Conservation (phyloP, 2,329 filamentous ascomycete genomes). For the Lachnellula occidentalis region DNA sequence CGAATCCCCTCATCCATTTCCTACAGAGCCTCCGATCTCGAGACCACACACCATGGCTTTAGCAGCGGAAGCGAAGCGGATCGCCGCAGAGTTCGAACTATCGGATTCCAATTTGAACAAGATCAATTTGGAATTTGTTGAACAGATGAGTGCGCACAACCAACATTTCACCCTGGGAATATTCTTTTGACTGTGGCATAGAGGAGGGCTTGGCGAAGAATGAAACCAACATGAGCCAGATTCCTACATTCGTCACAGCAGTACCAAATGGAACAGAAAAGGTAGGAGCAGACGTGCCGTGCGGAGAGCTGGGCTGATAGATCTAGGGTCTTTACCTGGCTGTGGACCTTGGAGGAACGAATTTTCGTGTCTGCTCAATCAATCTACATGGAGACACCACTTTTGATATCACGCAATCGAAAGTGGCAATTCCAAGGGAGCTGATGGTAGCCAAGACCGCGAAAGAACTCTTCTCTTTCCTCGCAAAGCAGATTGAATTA, state of each 20-base stretch:
- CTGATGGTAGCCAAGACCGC: slow-evolving; percentile 87
- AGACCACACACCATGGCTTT: slow-evolving; percentile 56
- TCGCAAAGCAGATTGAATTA: slow-evolving; percentile 84
- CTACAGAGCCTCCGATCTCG: slow-evolving; percentile 48
- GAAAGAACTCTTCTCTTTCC: slow-evolving; percentile 82
- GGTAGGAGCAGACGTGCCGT: slow-evolving; percentile 43
- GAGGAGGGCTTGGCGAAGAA: slow-evolving; percentile 77
- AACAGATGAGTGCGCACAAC: slow-evolving; percentile 64
- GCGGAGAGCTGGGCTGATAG: slow-evolving; percentile 6
- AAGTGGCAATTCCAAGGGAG: slow-evolving; percentile 82
- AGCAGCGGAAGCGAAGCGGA: slow-evolving; percentile 66
- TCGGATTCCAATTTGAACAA: slow-evolving; percentile 70
- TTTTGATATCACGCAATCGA: slow-evolving; percentile 88
- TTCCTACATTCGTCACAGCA: slow-evolving; percentile 92
- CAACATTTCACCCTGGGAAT: slow-evolving; percentile 14
- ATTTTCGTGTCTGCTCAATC: slow-evolving; percentile 96
- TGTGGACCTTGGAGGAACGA: slow-evolving; percentile 96
- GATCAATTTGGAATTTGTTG: slow-evolving; percentile 79
- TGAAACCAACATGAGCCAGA: slow-evolving; percentile 82
- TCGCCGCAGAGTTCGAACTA: slow-evolving; percentile 84
- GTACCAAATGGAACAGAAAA: slow-evolving; percentile 98
- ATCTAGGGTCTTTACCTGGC: slow-evolving; percentile 80
- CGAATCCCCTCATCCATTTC: slow-evolving; percentile 49
- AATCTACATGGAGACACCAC: slow-evolving; percentile 90
- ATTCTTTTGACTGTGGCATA: slow-evolving; percentile 33